Base-by-base conservation (phyloP, 306 rosid genomes). In the Dalbergia cultrata region DNA sequence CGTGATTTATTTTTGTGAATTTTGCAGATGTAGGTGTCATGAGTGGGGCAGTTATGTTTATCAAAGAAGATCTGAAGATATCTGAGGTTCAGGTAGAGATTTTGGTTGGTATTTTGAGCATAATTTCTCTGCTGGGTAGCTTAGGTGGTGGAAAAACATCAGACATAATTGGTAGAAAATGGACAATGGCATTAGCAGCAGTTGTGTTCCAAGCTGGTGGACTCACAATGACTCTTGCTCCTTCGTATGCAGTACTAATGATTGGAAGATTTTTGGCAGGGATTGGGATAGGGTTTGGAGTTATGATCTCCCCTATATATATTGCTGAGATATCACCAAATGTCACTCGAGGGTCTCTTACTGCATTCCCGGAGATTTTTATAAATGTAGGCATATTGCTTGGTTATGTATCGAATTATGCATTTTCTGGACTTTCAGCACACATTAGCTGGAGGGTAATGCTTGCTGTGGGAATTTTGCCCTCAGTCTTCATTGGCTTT, bases 31-130 rank as follows among this genome's bases (percentile, higher is more conserved):
- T 95, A 7, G 99, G 98, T 73, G 98, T 95, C n/a, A 95, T 95
- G 98, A 94, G 98, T 81, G 98, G 97, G 72, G 97, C 98, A 62
- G 91, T 95, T 59, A 85, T 92, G 87, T 95, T 91, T 87, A 95
- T 95, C 52, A 92, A 91, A 52, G 91, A 95, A 80, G 98, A 92
- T 87, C 85, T 92, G 67, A 95, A 92, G 71, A 92, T 92, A 81
- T 77, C 91, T 22, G 95, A 95, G 88, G 85, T 92, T 45, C 92
- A 95, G 67, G 90, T 76, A 60, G 98, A 95, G 84, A 68, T 95
- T 60, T 91, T 95, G 64, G 81, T 95, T 57, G 98, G 97, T 78
- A 95, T 95, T 86, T 78, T 92, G 80, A 92, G 97, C 87, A 37
- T 95, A 72, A 87, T 95, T 64, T 95, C 98, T 10, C 93, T 95